Conservation (phyloP, 129 eudicot genomes). For the Escallonia herrerae region DNA sequence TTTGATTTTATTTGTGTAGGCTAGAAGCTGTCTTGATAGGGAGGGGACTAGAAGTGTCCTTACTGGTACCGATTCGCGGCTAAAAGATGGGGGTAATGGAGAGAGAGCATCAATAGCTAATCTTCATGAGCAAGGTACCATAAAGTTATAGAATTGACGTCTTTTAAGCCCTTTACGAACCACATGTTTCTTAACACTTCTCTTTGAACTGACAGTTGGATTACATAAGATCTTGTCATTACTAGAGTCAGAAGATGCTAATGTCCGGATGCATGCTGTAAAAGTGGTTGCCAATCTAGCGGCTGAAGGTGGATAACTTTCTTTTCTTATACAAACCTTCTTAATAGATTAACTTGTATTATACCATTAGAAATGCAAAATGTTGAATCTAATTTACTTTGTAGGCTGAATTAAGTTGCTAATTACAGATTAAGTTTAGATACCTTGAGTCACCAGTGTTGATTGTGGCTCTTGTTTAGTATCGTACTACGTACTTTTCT, state of each 20-base stretch:
- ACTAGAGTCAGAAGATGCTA: slow-evolving; percentile 90
- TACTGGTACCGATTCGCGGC: slow-evolving; percentile 32
- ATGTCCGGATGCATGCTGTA: slow-evolving; percentile 92
- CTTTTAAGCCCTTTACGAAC: slow-evolving; percentile 1
- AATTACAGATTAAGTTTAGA: no score
- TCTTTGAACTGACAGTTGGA: slow-evolving; percentile 51
- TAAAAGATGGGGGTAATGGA: slow-evolving; percentile 56
- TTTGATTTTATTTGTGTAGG: slow-evolving; percentile 14
- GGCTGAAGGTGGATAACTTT: slow-evolving; percentile 72
- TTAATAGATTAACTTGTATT: no score
- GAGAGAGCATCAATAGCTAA: slow-evolving; percentile 66
- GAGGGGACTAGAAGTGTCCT: slow-evolving; percentile 21
- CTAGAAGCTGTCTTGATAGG: slow-evolving; percentile 18
- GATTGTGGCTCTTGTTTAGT: no score
- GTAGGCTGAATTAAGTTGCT: no score
- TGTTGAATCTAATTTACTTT: no score
- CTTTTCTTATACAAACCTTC: no score
- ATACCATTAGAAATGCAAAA: no score
- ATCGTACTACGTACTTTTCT: no score
- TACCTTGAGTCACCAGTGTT: no score
- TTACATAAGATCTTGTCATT: slow-evolving; percentile 91
- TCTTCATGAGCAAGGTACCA: slow-evolving; percentile 90
- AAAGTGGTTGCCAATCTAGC: slow-evolving; percentile 99
- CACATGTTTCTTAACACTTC: background rate
- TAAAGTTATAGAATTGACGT: slow-evolving; percentile 2